Base-by-base conservation (phyloP, 2,329 filamentous ascomycete species). In the Penicillium thymicola region DNA sequence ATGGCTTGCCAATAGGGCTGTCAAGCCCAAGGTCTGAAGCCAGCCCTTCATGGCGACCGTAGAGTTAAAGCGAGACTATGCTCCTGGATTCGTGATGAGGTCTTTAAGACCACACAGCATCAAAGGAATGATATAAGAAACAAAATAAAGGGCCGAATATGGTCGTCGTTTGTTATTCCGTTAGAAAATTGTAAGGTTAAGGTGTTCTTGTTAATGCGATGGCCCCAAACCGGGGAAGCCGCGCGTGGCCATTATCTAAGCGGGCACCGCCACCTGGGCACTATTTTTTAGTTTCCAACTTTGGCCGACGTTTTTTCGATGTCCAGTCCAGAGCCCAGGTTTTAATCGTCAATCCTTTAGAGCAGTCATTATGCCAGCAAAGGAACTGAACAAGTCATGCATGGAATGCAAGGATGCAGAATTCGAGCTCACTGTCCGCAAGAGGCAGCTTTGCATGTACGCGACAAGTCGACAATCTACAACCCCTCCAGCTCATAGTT, bases 391-490 rank as follows among this genome's bases (percentile, higher is more conserved):
- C 8, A 57, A 67, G 43, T 70, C 75, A 49, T 89, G 86, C 67
- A 75, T 79, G 62, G 80, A 85, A 61, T 89, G 86, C 70, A 79
- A 78, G 44, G 72, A 77, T 41, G 72, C 73, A 28, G 74, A 79
- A 28, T 76, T 82, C 5, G 74, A 76, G 8, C 75, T 86, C 47
- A 77, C 79, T 13, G 81, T 87, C 56, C 82, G 86, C 57, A 76
- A 76, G 18, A 83, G 87, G 64, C 79, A 79, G 28, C 78, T 88
- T 16, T 89, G 86, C 79, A 76, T 76, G 82, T 85, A 70, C 64
- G 78, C 62, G 43, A 38, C 13, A 41, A 37, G 30, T 42, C 50
- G 38, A 52, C 28, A 50, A 41, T 49, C 43, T 46, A 37, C 48
- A 34, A 60, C 52, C 53, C 56, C 54, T 56, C 57, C 42, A 55